A percentile compares a stretch with the other conserved stretches of the same genome.
Evolutionary conservation across 352 stramenopile genomes (phyloP).

Genomic region (Phytophthora pini): DNA sequence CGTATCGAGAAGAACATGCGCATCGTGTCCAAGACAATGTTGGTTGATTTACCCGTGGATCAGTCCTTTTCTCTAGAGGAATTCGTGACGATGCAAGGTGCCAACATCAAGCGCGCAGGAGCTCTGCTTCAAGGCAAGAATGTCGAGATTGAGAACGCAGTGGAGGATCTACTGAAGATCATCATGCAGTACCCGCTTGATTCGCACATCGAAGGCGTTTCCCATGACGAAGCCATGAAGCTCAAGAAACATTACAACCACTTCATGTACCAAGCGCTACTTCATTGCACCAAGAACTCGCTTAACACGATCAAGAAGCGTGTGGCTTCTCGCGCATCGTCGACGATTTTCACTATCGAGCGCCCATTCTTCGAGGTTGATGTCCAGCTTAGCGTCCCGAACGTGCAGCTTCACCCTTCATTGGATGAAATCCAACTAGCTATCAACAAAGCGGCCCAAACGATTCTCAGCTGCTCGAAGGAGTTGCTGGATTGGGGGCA

Average conservation of each 20-base stretch:
- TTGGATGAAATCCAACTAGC: constrained; percentile 98
- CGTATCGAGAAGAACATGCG: constrained; percentile 99
- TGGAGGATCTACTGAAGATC: constrained; percentile 97
- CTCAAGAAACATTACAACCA: constrained; percentile 99
- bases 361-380: constrained; percentile 99
- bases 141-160: constrained; percentile 98
- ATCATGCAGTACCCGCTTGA: constrained; percentile 96
- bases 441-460: constrained; percentile 97
- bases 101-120: constrained; percentile 93
- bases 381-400: constrained; percentile 95
- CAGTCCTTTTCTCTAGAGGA: constrained; percentile 98
- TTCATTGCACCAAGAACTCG: constrained; percentile 98
- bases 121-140: constrained; percentile 97
- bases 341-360: constrained; percentile 92
- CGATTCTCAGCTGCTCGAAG: constrained; percentile 97
- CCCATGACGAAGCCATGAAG: constrained; percentile 94
- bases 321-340: constrained; percentile 91
- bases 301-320: constrained; percentile 99
- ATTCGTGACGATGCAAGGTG: constrained; percentile 97
- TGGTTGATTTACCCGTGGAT: constrained; percentile 97
- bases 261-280: constrained; percentile 98
- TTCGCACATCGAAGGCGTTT: constrained; percentile 94
- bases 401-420: constrained; percentile 94
- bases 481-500: constrained; percentile 96
- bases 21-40: constrained; percentile 97